Evolutionary conservation across 2,329 filamentous ascomycete genomes (phyloP), one percentile per base, ranked within the genome.

Genomic region (Fusarium devonianum): DNA sequence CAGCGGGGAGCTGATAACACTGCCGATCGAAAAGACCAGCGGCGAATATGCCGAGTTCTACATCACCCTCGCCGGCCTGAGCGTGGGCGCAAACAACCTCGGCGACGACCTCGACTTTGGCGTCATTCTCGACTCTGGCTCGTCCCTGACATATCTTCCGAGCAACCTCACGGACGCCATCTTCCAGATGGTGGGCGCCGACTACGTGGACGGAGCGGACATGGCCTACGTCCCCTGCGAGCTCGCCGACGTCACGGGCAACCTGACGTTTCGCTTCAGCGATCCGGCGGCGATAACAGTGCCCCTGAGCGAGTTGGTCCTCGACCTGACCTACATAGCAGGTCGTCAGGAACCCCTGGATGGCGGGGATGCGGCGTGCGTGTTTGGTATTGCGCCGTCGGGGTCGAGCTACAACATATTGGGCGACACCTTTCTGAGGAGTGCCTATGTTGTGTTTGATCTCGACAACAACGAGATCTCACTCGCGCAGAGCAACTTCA

Each of bases 401-500:
- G 78, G 77, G 3, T 58, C 69, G 2, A 75, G 78, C 21, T 79
- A 80, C n/a, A 78, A 80, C 32, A 82, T 90, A 2, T 73, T 92
- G 19, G 88, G 88, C 12, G 88, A 91, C 66, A 89, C 88, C 0
- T 92, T 92, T 68, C 74, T 92, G 44, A 78, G 88, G 36, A 87
- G 85, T 25, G 88, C 88, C 0, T 92, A 92, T 60, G 80, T 90
- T 11, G 88, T 92, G 9, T 91, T 89, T 67, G 87, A 91, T 67
- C 75, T 90, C 16, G 82, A 77, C 19, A 89, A 88, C 68, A 85
- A 90, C 67, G 78, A 88, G 70, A 85, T 91, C 58, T 86, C 84
- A 2, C 71, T 91, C 22, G 88, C 87, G 2, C 83, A 87, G 68
- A 86, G 86, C 13, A 80, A 78, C 39, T 86, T 84, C 69, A 83